Percentiles rank a stretch among this genome's conserved stretches.
Conservation (phyloP, 2,329 filamentous ascomycete genomes). For the Trichoderma atrobrunneum region DNA sequence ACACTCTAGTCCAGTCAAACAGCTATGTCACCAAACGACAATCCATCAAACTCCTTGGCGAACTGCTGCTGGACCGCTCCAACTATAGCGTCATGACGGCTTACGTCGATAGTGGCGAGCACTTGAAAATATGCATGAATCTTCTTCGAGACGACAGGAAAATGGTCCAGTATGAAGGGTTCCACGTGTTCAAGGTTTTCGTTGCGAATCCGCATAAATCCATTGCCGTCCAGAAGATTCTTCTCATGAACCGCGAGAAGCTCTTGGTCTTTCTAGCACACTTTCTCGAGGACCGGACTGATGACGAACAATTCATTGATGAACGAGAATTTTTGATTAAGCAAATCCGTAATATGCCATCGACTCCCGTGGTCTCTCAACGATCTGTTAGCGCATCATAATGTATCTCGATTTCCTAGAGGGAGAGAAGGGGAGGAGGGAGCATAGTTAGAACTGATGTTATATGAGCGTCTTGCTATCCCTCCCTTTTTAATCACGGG, state of each 20-base stretch:
- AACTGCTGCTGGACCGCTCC: conserved; percentile 88
- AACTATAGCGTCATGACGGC: conserved; percentile 99
- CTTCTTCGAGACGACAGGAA: conserved; percentile 90
- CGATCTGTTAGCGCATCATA: conserved; percentile 32
- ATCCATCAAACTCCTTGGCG: conserved; percentile 94
- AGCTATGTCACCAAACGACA: conserved; percentile 98
- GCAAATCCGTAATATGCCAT: conserved; percentile 74
- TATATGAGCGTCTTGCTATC: not conserved
- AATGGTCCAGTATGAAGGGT: conserved; percentile 99
- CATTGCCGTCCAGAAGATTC: conserved; percentile 88
- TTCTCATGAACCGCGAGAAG: conserved; percentile 94
- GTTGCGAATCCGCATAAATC: conserved; percentile 98
- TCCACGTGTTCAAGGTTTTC: conserved; percentile 99
- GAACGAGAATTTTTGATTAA: conserved; percentile 97
- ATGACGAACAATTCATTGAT: conserved; percentile 98
- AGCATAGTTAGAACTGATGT: conserved; percentile 10
- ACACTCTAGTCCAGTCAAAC: conserved; percentile 80
- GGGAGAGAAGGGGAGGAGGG: not conserved
- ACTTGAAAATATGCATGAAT: conserved; percentile 98
- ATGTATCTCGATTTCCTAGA: not conserved
- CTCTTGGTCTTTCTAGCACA: conserved; percentile 83
- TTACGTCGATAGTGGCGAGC: conserved; percentile 92
- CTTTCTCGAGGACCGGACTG: conserved; percentile 90
- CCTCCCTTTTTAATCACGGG: not conserved
- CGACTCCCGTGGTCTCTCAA: conserved; percentile 53